A percentile compares a stretch with the other conserved stretches of the same genome.
Evolutionary conservation across 164 flowering plant species (phyloP).

Genomic region (Liquidambar formosana): DNA sequence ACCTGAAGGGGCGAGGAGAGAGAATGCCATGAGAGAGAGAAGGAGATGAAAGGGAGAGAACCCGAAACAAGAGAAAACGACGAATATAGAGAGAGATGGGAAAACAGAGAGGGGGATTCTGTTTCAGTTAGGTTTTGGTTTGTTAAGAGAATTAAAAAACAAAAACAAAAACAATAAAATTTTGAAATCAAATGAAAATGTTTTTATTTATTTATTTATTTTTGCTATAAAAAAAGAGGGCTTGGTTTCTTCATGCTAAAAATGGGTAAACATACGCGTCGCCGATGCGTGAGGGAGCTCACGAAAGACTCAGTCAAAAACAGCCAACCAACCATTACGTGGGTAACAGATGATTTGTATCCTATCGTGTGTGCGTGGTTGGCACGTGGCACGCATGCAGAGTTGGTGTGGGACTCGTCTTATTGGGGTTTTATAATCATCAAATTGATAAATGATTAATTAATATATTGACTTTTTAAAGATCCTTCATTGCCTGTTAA

Average conservation of each 20-base stretch:
- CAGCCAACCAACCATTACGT: background rate
- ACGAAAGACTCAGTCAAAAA: conserved; percentile 21
- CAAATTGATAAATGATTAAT: no score
- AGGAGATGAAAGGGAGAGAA: conserved; percentile 3
- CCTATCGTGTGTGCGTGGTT: background rate
- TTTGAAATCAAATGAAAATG: background rate
- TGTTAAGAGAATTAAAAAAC: background rate
- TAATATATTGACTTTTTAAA: no score
- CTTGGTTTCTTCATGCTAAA: conserved; percentile 9
- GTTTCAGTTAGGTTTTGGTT: background rate
- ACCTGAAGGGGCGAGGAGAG: conserved; percentile 11
- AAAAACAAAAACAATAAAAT: background rate
- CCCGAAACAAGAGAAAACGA: conserved; percentile 8
- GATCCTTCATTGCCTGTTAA: no score
- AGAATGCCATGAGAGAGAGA: conserved; percentile 17
- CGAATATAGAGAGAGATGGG: no score
- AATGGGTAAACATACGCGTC: background rate
- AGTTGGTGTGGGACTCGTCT: background rate
- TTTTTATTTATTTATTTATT: background rate
- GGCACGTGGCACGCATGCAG: background rate
- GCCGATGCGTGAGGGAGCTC: conserved; percentile 6
- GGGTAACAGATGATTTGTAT: background rate
- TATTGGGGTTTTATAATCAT: no score
- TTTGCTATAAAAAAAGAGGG: background rate
- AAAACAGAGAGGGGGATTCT: no score